phyloP scores from a whole-genome alignment of 768 basidiomycete genomes.

The Russula ochroleuca region DNA sequence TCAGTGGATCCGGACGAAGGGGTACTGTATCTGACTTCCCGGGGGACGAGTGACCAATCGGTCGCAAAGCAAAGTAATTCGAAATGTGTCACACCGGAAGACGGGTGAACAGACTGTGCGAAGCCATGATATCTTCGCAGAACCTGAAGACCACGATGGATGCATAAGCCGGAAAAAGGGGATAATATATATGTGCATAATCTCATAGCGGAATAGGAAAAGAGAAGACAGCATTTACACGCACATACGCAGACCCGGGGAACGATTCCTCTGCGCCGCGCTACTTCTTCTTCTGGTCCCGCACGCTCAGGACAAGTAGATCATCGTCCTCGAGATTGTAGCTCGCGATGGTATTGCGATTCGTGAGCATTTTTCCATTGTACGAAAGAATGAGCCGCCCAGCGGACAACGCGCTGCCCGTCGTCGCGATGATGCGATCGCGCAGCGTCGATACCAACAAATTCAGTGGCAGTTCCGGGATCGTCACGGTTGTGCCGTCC shows the following conservation, averaged over 20 bases:
- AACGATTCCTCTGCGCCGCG: neutral
- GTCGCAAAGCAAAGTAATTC: neutral
- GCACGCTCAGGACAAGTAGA: constrained; percentile 67
- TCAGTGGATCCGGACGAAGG: neutral
- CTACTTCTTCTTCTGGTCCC: constrained; percentile 68
- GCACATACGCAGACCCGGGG: neutral
- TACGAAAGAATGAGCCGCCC: constrained; percentile 78
- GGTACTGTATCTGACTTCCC: neutral
- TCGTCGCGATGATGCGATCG: constrained; percentile 77
- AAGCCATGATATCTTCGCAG: neutral
- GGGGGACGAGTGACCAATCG: neutral
- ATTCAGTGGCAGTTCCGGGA: constrained; percentile 81
- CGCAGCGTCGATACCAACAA: constrained; percentile 84
- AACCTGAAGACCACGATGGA: neutral
- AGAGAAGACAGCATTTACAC: neutral
- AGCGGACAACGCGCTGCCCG: constrained; percentile 75
- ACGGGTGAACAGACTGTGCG: neutral
- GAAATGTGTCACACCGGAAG: neutral
- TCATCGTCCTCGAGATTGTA: constrained; percentile 95
- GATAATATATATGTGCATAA: constrained; percentile 8
- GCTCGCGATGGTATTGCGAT: constrained; percentile 75
- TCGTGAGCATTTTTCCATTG: constrained; percentile 80
- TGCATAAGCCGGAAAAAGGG: neutral
- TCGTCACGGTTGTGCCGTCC: constrained; percentile 69
- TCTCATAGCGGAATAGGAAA: constrained; percentile 1